Evolutionary conservation across 164 flowering plant species (phyloP), one percentile per base, ranked within the genome.

Genomic region (Malania oleifera): DNA sequence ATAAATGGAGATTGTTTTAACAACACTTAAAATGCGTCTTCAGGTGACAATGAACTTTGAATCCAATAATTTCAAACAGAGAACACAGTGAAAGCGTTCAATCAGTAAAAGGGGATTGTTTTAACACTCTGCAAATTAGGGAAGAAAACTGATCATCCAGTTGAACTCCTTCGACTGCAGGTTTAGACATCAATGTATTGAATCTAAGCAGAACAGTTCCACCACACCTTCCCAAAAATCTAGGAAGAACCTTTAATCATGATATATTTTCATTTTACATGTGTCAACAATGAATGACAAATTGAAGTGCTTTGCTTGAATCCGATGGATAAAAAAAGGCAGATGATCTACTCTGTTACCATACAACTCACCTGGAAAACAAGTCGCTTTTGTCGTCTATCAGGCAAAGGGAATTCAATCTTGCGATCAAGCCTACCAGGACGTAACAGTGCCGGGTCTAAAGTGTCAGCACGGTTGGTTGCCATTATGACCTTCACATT

Each of bases 401-500:
- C 98, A 34, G 98, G 98, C 70, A 92, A 68, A 67, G 98, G 98
- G 62, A 92, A 92, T 62, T 92, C 98, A 61, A 92, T 92, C 64
- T 92, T 92, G 19, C 98, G 77, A 60, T 92, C 98, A 63, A 92
- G 87, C 62, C 98, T 79, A 56, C 97, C 96, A 39, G 98, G 98
- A 55, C 98, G 89, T 15, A 92, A 75, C 60, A 92, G 93, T 24
- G 98, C 98, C 63, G 98, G 98, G 57, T 92, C 98, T 70, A 92
- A 71, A 47, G 98, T 92, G 64, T 89, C 98, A 13, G 98, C 98
- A 8, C 98, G 73, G 66, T 92, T 92, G 6, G 98, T 92, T 51
- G 97, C 98, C 98, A 92, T 92, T 37, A 92, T 92, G 43, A 92
- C 98, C 74, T 92, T 92, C 17, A 92, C 98, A 75, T 92, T 92